These are phyloP conservation scores for Cercospora brassicicola DNA, from an alignment of 2,329 filamentous ascomycete genomes.

Conservation along the genomic window DNA sequence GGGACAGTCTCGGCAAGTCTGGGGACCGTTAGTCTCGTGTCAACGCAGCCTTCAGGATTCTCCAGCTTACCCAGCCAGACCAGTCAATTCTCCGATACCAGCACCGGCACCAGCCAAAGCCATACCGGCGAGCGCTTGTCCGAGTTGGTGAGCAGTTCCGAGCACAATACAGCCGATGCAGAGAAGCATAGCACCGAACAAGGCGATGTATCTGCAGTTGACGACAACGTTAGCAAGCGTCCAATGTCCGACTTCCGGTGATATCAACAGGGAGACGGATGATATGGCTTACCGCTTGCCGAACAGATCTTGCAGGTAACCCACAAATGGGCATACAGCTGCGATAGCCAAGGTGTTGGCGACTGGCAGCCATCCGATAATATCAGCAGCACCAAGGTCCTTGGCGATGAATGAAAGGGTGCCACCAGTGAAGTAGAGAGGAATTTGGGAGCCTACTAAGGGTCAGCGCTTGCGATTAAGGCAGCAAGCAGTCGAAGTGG, in stretches of 20 bases:
- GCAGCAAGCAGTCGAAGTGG: background rate
- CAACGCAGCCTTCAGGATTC: background rate
- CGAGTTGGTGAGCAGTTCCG: constrained; percentile 57
- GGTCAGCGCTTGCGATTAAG: background rate
- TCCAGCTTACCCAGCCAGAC: constrained; percentile 54
- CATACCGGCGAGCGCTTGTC: constrained; percentile 52
- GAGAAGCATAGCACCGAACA: constrained; percentile 56
- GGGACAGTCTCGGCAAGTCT: constrained; percentile 32
- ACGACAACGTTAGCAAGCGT: background rate
- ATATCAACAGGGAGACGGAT: background rate
- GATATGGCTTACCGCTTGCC: constrained; percentile 50
- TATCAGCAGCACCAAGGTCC: constrained; percentile 23
- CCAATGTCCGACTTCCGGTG: background rate
- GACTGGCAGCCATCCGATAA: constrained; percentile 36
- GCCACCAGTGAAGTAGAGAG: constrained; percentile 31
- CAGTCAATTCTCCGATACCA: constrained; percentile 67
- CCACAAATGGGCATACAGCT: constrained; percentile 62
- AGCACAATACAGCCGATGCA: constrained; percentile 61
- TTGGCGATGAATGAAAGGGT: constrained; percentile 28
- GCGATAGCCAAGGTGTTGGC: constrained; percentile 57
- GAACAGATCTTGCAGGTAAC: constrained; percentile 63
- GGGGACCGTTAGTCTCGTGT: background rate
- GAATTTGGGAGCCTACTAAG: constrained; percentile 28
- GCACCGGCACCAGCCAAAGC: constrained; percentile 63
- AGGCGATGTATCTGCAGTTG: constrained; percentile 49